These are phyloP conservation scores for Penicillium dipodomyicola DNA, from an alignment of 495 filamentous ascomycete species.

Conservation along the genomic window DNA sequence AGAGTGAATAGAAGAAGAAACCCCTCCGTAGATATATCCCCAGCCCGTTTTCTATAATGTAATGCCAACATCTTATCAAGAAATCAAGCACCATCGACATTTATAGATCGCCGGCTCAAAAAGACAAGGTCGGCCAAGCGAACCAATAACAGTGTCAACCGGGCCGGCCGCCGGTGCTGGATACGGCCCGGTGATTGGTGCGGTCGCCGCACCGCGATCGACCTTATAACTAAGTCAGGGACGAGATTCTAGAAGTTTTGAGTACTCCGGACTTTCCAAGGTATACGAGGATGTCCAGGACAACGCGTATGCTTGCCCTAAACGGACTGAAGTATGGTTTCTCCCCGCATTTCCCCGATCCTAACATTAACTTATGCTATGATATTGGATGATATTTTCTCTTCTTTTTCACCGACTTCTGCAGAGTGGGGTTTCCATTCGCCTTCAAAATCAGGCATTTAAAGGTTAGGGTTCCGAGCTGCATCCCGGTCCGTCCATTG, in stretches of 20 bases:
- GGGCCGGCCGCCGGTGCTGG: constrained; percentile 29
- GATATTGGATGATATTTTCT: neutral
- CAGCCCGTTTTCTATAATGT: constrained; percentile 9
- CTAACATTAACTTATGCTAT: neutral
- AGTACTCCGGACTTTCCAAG: neutral
- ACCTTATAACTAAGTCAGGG: constrained; percentile 24
- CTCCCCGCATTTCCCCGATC: constrained; percentile 26
- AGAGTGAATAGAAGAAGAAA: constrained; percentile 3
- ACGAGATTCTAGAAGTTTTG: constrained; percentile 25
- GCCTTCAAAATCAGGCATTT: neutral
- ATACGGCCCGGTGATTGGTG: constrained; percentile 21
- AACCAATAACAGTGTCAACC: constrained; percentile 25
- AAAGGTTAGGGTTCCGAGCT: too few species aligned
- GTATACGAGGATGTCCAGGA: neutral
- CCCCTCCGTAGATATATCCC: constrained; percentile 10
- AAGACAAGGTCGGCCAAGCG: constrained; percentile 18
- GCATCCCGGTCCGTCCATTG: neutral
- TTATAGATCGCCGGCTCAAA: constrained; percentile 26
- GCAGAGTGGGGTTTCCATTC: neutral
- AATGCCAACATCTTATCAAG: constrained; percentile 28
- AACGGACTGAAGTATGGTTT: constrained; percentile 18
- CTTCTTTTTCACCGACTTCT: constrained; percentile 2
- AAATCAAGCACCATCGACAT: constrained; percentile 8
- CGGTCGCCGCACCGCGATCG: constrained; percentile 16
- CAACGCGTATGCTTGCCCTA: constrained; percentile 27